A percentile compares a stretch with the other conserved stretches of the same genome.
Conservation (phyloP, 2,329 filamentous ascomycete genomes). For the Arthrobotrys conoides region DNA sequence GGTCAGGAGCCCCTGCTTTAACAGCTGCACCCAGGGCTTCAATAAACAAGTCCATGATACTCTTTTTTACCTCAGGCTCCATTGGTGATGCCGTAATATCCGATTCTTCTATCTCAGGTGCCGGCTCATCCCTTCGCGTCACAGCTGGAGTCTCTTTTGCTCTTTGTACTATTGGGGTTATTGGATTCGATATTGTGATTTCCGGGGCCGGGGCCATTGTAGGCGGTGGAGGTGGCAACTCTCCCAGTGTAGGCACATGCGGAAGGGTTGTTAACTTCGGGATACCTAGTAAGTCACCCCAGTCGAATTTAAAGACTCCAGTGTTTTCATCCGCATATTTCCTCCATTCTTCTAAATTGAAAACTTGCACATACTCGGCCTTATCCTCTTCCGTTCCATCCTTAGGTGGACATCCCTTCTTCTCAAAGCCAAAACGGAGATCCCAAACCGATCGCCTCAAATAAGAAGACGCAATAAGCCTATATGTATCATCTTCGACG, state of each 20-base stretch:
- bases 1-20: neutral
- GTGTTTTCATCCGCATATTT: neutral
- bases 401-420: conserved; percentile 20
- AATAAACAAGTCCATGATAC: neutral
- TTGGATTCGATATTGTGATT: neutral
- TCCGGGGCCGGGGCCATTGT: too few species aligned
- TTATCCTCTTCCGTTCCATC: conserved; percentile 1
- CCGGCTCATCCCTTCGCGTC: neutral
- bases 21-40: neutral
- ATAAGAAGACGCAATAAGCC: neutral
- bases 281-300: neutral
- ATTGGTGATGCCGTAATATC: neutral
- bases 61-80: neutral
- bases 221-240: neutral
- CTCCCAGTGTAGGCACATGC: neutral
- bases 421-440: conserved; percentile 25
- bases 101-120: too few species aligned
- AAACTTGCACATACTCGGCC: neutral
- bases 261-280: neutral
- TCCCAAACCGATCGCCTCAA: neutral
- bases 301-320: too few species aligned
- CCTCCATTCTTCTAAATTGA: neutral
- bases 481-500: conserved; percentile 12
- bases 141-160: neutral
- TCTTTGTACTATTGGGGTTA: neutral